Evolutionary conservation across 2,329 filamentous ascomycete species (phyloP).

Genomic region (Phoma sp.): DNA sequence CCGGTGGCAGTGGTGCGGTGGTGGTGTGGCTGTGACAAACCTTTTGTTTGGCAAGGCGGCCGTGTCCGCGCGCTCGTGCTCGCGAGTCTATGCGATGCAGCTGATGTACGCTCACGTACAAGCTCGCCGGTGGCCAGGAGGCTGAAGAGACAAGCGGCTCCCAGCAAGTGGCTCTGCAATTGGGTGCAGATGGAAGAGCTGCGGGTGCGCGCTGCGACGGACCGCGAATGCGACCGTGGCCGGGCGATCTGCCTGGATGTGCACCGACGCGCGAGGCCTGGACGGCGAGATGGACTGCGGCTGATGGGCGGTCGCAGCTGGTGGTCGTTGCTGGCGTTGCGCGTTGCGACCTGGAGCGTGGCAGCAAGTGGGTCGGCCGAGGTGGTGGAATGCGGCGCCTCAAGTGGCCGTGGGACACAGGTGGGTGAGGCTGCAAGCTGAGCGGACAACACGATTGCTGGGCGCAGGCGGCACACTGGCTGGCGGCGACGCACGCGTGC

Average conservation of each 20-base stretch:
- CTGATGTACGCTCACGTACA: conserved; percentile 23
- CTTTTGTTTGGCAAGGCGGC: conserved; percentile 27
- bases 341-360: conserved; percentile 15
- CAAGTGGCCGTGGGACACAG: too few species aligned
- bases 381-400: conserved; percentile 24
- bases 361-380: conserved; percentile 22
- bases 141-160: conserved; percentile 15
- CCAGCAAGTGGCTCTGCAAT: conserved; percentile 29
- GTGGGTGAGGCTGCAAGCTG: conserved; percentile 30
- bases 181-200: conserved; percentile 13
- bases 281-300: conserved; percentile 7
- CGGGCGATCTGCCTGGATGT: conserved; percentile 20
- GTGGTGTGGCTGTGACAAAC: conserved; percentile 25
- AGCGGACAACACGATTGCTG: conserved; percentile 2
- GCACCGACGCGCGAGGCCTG: conserved; percentile 10
- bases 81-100: conserved; percentile 6
- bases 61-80: conserved; percentile 19
- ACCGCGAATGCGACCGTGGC: conserved; percentile 20
- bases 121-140: conserved; percentile 18
- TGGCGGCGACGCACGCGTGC: conserved; percentile 6
- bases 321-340: conserved; percentile 9
- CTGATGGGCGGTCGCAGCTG: conserved; percentile 6
- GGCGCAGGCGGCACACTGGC: conserved; percentile 11
- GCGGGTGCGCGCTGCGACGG: conserved; percentile 18
- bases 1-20: background rate